Evolutionary conservation across 441 rosid species (phyloP).

Genomic region (Brassica hybrid): DNA sequence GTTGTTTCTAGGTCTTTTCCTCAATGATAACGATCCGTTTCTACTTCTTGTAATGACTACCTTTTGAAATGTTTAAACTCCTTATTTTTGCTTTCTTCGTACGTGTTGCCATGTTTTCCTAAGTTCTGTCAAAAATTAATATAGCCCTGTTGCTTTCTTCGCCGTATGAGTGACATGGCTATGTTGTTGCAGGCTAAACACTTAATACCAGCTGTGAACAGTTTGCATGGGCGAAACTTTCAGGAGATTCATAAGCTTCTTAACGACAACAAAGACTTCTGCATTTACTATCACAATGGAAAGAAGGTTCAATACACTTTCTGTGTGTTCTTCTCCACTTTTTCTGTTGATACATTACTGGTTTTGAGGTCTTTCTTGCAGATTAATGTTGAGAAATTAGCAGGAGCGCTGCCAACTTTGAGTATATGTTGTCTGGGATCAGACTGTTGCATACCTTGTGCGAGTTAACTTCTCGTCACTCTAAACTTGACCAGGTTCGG

Average conservation of each 20-base stretch:
- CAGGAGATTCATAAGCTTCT: constrained; percentile 75
- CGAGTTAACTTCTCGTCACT: constrained; percentile 72
- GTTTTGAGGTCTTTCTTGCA: constrained; percentile 46
- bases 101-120: not conserved
- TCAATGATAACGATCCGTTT: too few relatives aligned
- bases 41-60: not conserved
- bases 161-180: too few relatives aligned
- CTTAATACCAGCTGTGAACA: constrained; percentile 70
- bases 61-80: not conserved
- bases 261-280: constrained; percentile 72
- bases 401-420: constrained; percentile 72
- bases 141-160: too few relatives aligned
- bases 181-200: constrained; percentile 58
- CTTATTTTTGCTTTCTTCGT: too few relatives aligned
- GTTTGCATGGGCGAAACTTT: constrained; percentile 67
- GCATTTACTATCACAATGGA: constrained; percentile 44
- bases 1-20: too few relatives aligned
- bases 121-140: not conserved
- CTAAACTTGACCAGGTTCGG: constrained; percentile 88
- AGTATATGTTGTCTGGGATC: constrained; percentile 69
- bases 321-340: not conserved
- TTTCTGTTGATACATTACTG: constrained; percentile 21
- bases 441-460: constrained; percentile 86
- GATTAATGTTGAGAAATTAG: constrained; percentile 88
- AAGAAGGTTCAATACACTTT: constrained; percentile 55